These are phyloP conservation scores for Microdochium paspali DNA, from an alignment of 2,329 filamentous ascomycete species.

Conservation along the genomic window DNA sequence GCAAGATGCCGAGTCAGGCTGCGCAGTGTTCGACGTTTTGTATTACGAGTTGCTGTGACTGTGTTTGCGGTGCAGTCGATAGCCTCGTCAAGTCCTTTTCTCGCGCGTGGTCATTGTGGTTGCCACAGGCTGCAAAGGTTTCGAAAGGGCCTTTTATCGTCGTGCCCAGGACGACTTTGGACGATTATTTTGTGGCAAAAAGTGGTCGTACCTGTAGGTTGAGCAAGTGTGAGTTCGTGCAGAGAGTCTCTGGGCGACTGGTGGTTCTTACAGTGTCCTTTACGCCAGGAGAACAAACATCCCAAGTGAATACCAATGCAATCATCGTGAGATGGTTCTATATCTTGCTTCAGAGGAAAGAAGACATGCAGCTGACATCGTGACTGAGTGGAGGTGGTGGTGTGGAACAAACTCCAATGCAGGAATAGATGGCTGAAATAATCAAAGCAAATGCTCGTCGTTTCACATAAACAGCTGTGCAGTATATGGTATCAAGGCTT, in stretches of 20 bases:
- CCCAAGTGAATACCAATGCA: not conserved
- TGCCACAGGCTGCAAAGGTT: not conserved
- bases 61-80: not conserved
- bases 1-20: too few species aligned
- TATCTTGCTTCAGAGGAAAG: not conserved
- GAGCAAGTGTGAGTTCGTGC: constrained; percentile 4
- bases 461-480: not conserved
- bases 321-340: not conserved
- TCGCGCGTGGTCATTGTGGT: not conserved
- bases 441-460: not conserved
- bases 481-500: not conserved
- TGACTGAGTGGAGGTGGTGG: not conserved
- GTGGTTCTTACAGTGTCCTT: not conserved
- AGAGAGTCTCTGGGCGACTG: constrained; percentile 8
- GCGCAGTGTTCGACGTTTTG: too few species aligned
- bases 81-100: not conserved
- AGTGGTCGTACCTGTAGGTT: constrained; percentile 1
- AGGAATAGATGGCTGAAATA: not conserved
- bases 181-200: not conserved
- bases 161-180: constrained; percentile 20
- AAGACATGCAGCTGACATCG: constrained; percentile 1
- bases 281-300: not conserved
- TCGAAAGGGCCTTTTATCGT: constrained; percentile 19
- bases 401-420: not conserved
- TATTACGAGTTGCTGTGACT: not conserved